Base-by-base conservation (phyloP, 1,139 yeast genomes). In the Lodderomyces elongisporus region DNA sequence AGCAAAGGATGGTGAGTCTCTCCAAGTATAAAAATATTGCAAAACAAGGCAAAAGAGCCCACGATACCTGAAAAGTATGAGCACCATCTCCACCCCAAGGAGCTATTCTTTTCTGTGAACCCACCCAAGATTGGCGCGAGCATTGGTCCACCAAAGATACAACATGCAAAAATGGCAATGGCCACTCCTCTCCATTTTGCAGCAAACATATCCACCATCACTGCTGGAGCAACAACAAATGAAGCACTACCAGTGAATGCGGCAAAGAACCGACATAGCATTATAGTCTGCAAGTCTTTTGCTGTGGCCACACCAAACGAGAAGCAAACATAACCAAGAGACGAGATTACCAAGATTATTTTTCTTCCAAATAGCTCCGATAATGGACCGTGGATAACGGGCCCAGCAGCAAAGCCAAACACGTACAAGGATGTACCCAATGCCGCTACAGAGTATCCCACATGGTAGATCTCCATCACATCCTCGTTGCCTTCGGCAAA, bases 1-100 rank as follows among this genome's bases (percentile, higher is more conserved):
- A 83, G 64, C 42, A 61, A 43, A 6, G 64, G 62, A 61, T 66
- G 63, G 47, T 74, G 78, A 10, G 78, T 67, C 49, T 75, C 82
- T 35, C 62, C 59, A 37, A 58, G 53, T 25, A 66, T 36, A 33
- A 72, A 54, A 1, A 54, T 37, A 36, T 53, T 50, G 25, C 55
- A 35, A 2, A 58, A 17, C 9, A 63, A 41, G 1, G 71, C 61
- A 3, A 56, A 37, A 12, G 53, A 51, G 2, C 67, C 74, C 48
- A 74, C 56, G 30, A 76, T 65, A 23, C 75, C 81, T 21, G 73
- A 65, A 44, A 76, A 52, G 53, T 75, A 76, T 35, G 61, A 54
- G 9, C 76, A 61, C 82, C 82, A 76, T 48, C 82, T 60, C 81
- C 81, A 76, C 29, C 77, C 74, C 43, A 59, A 37, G 23, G 39